Percentiles rank a stretch among this genome's conserved stretches.
Conservation (phyloP, 257 asterid genomes). For the Scutellaria minor region DNA sequence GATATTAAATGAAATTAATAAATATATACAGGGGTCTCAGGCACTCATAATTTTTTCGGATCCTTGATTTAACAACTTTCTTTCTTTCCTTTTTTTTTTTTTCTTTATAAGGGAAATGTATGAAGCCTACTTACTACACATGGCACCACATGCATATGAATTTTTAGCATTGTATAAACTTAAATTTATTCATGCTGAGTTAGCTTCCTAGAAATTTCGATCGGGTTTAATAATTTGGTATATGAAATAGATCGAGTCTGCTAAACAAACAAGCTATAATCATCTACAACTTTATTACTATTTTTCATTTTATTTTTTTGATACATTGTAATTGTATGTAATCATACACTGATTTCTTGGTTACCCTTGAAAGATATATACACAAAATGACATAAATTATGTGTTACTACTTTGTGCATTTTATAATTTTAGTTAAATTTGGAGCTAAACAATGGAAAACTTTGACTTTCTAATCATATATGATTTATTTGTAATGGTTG, state of each 20-base stretch:
- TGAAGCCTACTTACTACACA: slow-evolving; percentile 11
- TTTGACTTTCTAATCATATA: no score
- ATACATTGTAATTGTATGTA: not conserved
- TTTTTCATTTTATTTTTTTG: no score
- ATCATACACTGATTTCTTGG: not conserved
- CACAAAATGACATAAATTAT: no score
- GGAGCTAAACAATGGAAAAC: no score
- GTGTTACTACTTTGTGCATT: no score
- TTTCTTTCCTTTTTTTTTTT: not conserved
- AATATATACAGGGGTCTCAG: no score
- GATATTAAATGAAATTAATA: no score
- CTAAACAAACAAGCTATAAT: not conserved
- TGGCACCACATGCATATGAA: slow-evolving; percentile 17
- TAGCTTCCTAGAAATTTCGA: not conserved
- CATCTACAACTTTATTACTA: not conserved
- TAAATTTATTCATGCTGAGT: not conserved
- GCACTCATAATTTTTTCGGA: no score
- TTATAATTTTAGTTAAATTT: no score
- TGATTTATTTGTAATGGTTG: not conserved
- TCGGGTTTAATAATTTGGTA: no score
- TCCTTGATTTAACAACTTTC: not conserved
- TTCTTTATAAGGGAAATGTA: not conserved
- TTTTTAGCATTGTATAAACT: not conserved
- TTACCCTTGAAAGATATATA: not conserved
- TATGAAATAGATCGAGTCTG: no score